phyloP scores from a whole-genome alignment of 495 filamentous ascomycete genomes.

The Trichodelitschia bisporula region DNA sequence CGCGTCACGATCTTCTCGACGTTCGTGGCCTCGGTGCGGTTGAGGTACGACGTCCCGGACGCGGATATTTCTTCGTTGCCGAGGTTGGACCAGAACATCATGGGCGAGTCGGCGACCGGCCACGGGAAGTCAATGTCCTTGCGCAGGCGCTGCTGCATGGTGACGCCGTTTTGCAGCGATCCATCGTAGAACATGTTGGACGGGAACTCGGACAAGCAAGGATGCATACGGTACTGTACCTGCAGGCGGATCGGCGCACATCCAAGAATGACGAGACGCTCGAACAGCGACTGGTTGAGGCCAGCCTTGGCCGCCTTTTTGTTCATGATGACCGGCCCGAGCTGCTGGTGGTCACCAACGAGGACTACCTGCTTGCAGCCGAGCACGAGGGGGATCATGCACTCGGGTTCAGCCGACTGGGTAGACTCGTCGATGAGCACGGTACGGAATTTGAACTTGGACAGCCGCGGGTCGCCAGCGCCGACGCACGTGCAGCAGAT shows the following conservation, averaged over 20 bases:
- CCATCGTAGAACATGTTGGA: conserved; percentile 99
- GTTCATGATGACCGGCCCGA: conserved; percentile 99
- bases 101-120: conserved; percentile 80
- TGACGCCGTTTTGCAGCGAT: conserved; percentile 90
- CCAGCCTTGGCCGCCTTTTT: conserved; percentile 98
- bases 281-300: conserved; percentile 90
- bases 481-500: conserved; percentile 99
- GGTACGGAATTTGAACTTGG: conserved; percentile 94
- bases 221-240: conserved; percentile 98
- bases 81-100: conserved; percentile 99
- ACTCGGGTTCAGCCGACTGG: conserved; percentile 96
- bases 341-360: conserved; percentile 94
- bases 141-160: conserved; percentile 63
- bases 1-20: conserved; percentile 96
- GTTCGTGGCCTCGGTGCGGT: conserved; percentile 88
- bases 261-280: conserved; percentile 84
- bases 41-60: conserved; percentile 92
- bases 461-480: conserved; percentile 80
- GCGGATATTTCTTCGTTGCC: conserved; percentile 97
- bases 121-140: conserved; percentile 96
- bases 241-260: conserved; percentile 82
- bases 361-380: conserved; percentile 97
- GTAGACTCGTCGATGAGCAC: conserved; percentile 97
- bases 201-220: conserved; percentile 90
- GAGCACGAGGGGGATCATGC: conserved; percentile 94